These are phyloP conservation scores for Skeletonema costatum DNA, from an alignment of 108 stramenopile species.

Conservation along the genomic window DNA sequence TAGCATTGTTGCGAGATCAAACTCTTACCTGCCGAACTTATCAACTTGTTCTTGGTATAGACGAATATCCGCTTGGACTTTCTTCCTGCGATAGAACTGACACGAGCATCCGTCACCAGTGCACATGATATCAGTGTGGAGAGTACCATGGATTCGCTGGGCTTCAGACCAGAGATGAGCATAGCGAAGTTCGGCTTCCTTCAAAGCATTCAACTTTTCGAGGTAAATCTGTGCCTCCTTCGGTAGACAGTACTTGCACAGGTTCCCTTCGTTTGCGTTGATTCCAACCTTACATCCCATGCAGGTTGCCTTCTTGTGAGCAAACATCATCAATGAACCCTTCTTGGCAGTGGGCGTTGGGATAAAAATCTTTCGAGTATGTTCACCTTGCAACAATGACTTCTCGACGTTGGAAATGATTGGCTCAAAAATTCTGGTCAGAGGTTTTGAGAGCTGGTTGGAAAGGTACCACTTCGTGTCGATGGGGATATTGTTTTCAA, in stretches of 20 bases:
- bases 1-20: neutral
- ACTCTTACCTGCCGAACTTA: slow-evolving; percentile 83
- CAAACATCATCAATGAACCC: slow-evolving; percentile 98
- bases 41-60: slow-evolving; percentile 91
- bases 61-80: slow-evolving; percentile 95
- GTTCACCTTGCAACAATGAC: slow-evolving; percentile 93
- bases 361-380: slow-evolving; percentile 96
- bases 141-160: slow-evolving; percentile 97
- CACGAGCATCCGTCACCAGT: slow-evolving; percentile 97
- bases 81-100: slow-evolving; percentile 98
- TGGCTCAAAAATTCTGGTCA: slow-evolving; percentile 97
- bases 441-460: slow-evolving; percentile 96
- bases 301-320: slow-evolving; percentile 94
- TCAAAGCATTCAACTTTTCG: slow-evolving; percentile 82
- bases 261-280: slow-evolving; percentile 77
- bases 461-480: slow-evolving; percentile 97
- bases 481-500: slow-evolving; percentile 97
- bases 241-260: slow-evolving; percentile 92
- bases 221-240: slow-evolving; percentile 93
- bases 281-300: slow-evolving; percentile 95
- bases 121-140: slow-evolving; percentile 98
- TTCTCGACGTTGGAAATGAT: slow-evolving; percentile 94
- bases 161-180: slow-evolving; percentile 92
- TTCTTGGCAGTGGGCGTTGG: slow-evolving; percentile 94
- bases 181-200: slow-evolving; percentile 87